Base-by-base conservation (phyloP, 306 rosid species). In the Rubus parviflorus region DNA sequence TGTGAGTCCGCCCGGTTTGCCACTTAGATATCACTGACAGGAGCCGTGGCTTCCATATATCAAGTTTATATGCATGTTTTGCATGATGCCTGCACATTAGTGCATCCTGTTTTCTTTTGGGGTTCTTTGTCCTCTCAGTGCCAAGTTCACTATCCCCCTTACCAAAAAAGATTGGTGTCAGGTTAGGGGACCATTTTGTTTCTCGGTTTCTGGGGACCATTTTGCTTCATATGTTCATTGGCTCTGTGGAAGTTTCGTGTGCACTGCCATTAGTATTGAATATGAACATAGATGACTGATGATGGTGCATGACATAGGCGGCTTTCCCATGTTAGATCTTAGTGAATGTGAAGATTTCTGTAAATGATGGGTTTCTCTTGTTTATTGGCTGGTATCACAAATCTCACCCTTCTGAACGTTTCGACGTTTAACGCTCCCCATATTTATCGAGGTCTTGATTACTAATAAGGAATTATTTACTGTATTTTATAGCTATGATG, bases 181-280 rank as follows among this genome's bases (percentile, higher is more conserved):
- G 81, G 71, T 63, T 37, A 4, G 6, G 53, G 80, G 86, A 75
- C 80, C 83, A 53, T 62, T 58, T 70, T 48, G 41, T 19, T 51
- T 48, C 9, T 61, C 30, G 41, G 8, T 25, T 25, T 61, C 40
- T 14, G 8, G 68, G 77, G 81, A 70, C 81, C 81, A 52, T 63
- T 40, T 71, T 48, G 71, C 37, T 35, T 25, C 38, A 15, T 49
- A 48, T n/a, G 42, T 71, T 70, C 67, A 56, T 53, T 42, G 25
- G 9, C 51, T 52, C 22, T 62, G 77, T 51, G 86, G 83, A 75
- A 71, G 43, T 70, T 83, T 79, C 83, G 65, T 70, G 43, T 15
- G 69, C 73, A 22, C 66, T n/a, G 12, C 4, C 67, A 23, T 71
- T 46, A 25, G 23, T 46, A 66, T 38, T 35, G 66, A 58, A 40